Conservation (phyloP, 1,284 basidiomycete genomes). For the Sparassis latifolia region DNA sequence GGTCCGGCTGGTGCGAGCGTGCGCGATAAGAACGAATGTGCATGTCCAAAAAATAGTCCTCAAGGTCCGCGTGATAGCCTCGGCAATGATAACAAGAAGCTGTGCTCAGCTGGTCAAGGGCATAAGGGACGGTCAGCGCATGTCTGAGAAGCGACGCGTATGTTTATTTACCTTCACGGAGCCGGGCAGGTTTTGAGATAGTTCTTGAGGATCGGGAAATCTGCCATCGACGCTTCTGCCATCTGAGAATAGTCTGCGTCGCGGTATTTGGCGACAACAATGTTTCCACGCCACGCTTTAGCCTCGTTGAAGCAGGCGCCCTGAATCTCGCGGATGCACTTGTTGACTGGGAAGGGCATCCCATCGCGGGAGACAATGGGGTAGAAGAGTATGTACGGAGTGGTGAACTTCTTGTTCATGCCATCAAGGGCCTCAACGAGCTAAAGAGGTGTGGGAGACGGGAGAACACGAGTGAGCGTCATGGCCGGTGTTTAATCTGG, state of each 20-base stretch:
- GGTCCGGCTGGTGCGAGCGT: too few relatives aligned
- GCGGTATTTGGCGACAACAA: slow-evolving; percentile 68
- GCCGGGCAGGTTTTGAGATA: slow-evolving; percentile 60
- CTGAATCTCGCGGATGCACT: slow-evolving; percentile 66
- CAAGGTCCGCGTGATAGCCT: too few relatives aligned
- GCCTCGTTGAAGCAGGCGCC: slow-evolving; percentile 51
- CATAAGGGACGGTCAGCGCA: too few relatives aligned
- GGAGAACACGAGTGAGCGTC: slow-evolving; percentile 12
- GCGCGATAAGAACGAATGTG: too few relatives aligned
- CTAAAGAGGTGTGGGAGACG: slow-evolving; percentile 29
- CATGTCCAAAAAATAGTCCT: too few relatives aligned
- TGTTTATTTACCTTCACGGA: slow-evolving; percentile 24
- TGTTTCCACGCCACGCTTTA: slow-evolving; percentile 69
- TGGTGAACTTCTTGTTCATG: slow-evolving; percentile 69
- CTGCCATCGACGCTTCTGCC: slow-evolving; percentile 70
- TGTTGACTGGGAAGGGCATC: slow-evolving; percentile 74
- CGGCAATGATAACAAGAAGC: too few relatives aligned
- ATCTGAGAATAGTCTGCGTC: slow-evolving; percentile 63
- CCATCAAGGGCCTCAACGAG: slow-evolving; percentile 67
- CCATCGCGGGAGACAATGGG: slow-evolving; percentile 67
- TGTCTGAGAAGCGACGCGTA: background rate
- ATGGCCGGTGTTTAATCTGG: slow-evolving; percentile 12
- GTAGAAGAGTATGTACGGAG: slow-evolving; percentile 76
- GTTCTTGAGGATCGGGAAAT: slow-evolving; percentile 74
- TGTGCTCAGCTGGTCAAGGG: too few relatives aligned